These are phyloP conservation scores for Botrytis medusae DNA, from an alignment of 2,329 filamentous ascomycete genomes.

Conservation along the genomic window DNA sequence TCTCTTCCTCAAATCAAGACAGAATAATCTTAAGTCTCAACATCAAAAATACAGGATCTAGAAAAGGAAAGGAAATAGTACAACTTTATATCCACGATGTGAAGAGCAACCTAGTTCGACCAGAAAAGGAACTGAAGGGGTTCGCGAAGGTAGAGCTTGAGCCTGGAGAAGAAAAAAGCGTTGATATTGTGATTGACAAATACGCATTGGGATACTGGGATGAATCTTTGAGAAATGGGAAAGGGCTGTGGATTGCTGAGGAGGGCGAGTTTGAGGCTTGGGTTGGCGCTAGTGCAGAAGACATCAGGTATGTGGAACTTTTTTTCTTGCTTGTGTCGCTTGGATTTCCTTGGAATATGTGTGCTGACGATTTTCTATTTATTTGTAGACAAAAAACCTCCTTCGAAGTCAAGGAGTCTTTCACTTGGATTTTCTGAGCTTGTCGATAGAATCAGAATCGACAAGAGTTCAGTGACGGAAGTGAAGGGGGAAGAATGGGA, in stretches of 20 bases:
- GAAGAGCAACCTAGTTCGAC: conserved; percentile 61
- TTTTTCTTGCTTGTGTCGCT: not conserved
- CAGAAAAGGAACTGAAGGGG: conserved; percentile 68
- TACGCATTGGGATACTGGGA: conserved; percentile 61
- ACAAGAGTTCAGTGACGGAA: too few species aligned
- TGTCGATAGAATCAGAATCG: too few species aligned
- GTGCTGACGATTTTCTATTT: not conserved
- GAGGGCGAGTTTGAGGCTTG: conserved; percentile 61
- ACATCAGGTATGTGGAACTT: conserved; percentile 57
- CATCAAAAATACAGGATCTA: conserved; percentile 59
- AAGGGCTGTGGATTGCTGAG: conserved; percentile 60
- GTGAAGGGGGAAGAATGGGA: too few species aligned
- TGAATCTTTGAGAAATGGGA: conserved; percentile 37
- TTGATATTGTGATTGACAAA: conserved; percentile 46
- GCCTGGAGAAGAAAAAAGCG: conserved; percentile 49
- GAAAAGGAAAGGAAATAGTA: conserved; percentile 61
- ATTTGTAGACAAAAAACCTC: conserved; percentile 46
- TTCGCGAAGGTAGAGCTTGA: conserved; percentile 65
- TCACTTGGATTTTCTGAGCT: conserved; percentile 61
- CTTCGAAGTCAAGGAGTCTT: conserved; percentile 63
- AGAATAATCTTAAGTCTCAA: conserved; percentile 44
- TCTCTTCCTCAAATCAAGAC: conserved; percentile 36
- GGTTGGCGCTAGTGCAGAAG: conserved; percentile 60
- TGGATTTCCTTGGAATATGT: too few species aligned
- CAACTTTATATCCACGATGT: conserved; percentile 68